Percentiles rank a stretch among this genome's conserved stretches.
phyloP scores from a whole-genome alignment of 148 eudicot species.

The Agrostemma githago region DNA sequence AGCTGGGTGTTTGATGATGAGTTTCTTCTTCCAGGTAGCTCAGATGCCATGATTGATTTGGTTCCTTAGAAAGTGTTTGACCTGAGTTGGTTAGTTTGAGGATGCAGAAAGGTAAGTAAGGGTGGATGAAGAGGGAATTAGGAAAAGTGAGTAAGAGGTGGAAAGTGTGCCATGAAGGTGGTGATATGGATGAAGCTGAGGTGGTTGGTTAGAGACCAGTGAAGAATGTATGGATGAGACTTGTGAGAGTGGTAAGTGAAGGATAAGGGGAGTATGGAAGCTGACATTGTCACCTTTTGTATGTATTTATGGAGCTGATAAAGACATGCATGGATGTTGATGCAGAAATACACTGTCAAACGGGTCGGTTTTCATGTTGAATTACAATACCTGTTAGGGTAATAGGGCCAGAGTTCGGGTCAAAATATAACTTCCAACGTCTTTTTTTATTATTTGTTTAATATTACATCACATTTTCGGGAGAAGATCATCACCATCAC shows the following conservation, averaged over 20 bases:
- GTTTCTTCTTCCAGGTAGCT: conserved; percentile 32
- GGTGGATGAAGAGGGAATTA: conserved; percentile 15
- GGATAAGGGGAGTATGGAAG: conserved; percentile 30
- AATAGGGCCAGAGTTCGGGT: too few relatives aligned
- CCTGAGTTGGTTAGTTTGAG: neutral
- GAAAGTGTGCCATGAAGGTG: conserved; percentile 40
- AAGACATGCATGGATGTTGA: conserved; percentile 10
- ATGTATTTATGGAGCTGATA: conserved; percentile 15
- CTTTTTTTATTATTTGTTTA: too few relatives aligned
- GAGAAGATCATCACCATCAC: too few relatives aligned
- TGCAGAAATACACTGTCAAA: neutral
- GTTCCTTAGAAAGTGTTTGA: too few relatives aligned
- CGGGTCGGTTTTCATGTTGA: too few relatives aligned
- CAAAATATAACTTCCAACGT: too few relatives aligned
- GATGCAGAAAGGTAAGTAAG: too few relatives aligned
- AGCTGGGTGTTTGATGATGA: conserved; percentile 50
- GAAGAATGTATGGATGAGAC: conserved; percentile 34
- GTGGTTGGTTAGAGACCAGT: conserved; percentile 47
- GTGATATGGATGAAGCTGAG: conserved; percentile 22
- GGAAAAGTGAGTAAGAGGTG: conserved; percentile 40
- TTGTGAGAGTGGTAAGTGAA: conserved; percentile 16
- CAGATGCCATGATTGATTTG: conserved; percentile 26
- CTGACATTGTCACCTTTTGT: conserved; percentile 2
- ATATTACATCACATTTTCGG: too few relatives aligned
- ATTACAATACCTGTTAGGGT: too few relatives aligned